Base-by-base conservation (phyloP, 495 filamentous ascomycete genomes). In the Xylaria nigripes region DNA sequence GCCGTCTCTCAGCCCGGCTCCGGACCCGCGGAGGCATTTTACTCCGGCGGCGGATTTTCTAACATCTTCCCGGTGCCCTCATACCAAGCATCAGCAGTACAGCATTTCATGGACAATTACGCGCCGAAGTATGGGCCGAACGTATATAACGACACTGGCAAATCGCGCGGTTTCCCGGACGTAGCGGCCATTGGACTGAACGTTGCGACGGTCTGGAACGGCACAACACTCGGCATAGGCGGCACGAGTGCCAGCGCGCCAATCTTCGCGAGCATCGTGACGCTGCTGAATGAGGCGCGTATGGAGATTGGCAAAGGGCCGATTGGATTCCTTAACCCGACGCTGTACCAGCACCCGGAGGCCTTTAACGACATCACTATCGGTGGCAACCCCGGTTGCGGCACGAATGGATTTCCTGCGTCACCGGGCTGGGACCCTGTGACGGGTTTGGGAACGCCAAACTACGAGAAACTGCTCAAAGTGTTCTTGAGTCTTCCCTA, bases 31-130 rank as follows among this genome's bases (percentile, higher is more conserved):
- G 82, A 74, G 6, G 76, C 65, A 53, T 79, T 81, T 63, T 77
- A 78, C 27, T 82, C 80, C 2, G 84, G 81, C 42, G 78, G 81
- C 16, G 87, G 87, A 13, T 90, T 92, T 74, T 82, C 77, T 49
- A 80, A 84, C 61, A 74, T 78, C 48, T 89, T 82, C 70, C 45
- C 69, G 0, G 78, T 79, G 6, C 85, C 86, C 0, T 54, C 58
- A 8, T 90, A 80, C 67, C 87, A 90, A 61, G 59, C 79, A 13
- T 54, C 53, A 0, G 81, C 80, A 0, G 82, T 92, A 1, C 50
- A 62, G 5, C 54, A 51, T 0, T 92, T 85, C 67, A 71, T 92
- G 2, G 32, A 61, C 13, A 65, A 63, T 2, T 66, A 82, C 2
- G 82, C 67, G 22, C 75, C 38, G 52, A 62, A 61, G 47, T 80